These are phyloP conservation scores for Chrysoporthe puriensis DNA, from an alignment of 2,329 filamentous ascomycete species.

Conservation along the genomic window DNA sequence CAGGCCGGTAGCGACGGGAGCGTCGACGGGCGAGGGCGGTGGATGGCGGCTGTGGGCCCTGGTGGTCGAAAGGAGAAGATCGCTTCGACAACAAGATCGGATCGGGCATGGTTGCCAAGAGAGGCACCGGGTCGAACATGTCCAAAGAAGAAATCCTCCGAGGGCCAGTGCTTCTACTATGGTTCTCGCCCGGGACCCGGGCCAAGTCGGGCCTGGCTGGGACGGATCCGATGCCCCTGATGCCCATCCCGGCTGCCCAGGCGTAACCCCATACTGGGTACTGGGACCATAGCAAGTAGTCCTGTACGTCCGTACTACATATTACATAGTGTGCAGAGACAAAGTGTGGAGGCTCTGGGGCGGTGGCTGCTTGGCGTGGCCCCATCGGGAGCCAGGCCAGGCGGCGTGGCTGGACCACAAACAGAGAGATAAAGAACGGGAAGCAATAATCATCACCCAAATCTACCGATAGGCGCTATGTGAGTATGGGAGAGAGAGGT, in stretches of 20 bases:
- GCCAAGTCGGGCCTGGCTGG: background rate
- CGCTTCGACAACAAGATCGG: constrained; percentile 18
- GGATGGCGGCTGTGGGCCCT: constrained; percentile 2
- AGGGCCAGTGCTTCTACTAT: background rate
- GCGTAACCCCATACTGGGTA: background rate
- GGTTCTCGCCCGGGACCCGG: background rate
- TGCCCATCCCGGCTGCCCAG: background rate
- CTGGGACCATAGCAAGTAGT: too few species aligned
- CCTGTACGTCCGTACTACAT: too few species aligned
- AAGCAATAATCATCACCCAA: too few species aligned
- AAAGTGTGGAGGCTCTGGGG: too few species aligned
- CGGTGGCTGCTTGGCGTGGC: too few species aligned
- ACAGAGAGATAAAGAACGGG: too few species aligned
- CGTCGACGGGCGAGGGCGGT: background rate
- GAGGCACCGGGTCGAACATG: background rate
- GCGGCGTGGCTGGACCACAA: too few species aligned
- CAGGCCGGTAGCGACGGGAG: constrained; percentile 4
- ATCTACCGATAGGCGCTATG: too few species aligned
- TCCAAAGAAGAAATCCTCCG: constrained; percentile 8
- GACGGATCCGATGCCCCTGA: background rate
- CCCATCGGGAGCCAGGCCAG: too few species aligned
- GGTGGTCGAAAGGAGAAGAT: constrained; percentile 14
- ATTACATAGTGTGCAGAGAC: too few species aligned
- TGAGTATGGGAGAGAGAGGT: too few species aligned
- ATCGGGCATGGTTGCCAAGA: constrained; percentile 22